These are phyloP conservation scores for Oryza glaberrima DNA, from an alignment of 176 grass and related monocot genomes.

Conservation along the genomic window DNA sequence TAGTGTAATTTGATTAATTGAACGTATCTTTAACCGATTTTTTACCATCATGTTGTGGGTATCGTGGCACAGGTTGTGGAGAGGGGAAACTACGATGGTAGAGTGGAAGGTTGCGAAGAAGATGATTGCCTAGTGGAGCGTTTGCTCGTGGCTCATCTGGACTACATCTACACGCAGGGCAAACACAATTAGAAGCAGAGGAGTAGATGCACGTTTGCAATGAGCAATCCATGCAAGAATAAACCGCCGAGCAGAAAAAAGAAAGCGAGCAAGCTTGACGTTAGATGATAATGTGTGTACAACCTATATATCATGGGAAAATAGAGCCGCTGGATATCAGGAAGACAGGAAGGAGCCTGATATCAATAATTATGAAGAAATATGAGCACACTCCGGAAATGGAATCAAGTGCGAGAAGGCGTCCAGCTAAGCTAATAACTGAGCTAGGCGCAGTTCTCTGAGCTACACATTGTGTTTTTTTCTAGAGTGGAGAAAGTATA, in stretches of 20 bases:
- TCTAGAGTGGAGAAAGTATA: no score
- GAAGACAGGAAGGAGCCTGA: no score
- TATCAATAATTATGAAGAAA: no score
- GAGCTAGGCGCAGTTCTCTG: no score
- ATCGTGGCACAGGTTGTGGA: constrained; percentile 33
- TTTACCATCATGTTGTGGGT: background rate
- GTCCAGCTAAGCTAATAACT: no score
- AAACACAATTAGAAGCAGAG: constrained; percentile 5
- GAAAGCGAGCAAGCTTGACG: no score
- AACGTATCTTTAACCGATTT: background rate
- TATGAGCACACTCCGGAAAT: no score
- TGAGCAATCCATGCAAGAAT: background rate
- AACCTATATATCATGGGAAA: no score
- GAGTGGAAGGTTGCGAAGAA: constrained; percentile 17
- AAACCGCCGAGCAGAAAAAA: background rate
- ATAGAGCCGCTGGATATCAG: no score
- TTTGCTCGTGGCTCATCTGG: constrained; percentile 38
- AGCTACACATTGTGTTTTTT: no score
- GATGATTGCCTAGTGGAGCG: constrained; percentile 35
- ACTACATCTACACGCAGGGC: constrained; percentile 51
- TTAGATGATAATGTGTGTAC: background rate
- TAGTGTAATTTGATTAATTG: background rate
- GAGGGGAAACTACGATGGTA: background rate
- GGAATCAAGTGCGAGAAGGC: no score
- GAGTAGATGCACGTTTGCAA: background rate